A percentile compares a stretch with the other conserved stretches of the same genome.
phyloP scores from a whole-genome alignment of 2,329 filamentous ascomycete genomes.

The Chaetomium globosum region DNA sequence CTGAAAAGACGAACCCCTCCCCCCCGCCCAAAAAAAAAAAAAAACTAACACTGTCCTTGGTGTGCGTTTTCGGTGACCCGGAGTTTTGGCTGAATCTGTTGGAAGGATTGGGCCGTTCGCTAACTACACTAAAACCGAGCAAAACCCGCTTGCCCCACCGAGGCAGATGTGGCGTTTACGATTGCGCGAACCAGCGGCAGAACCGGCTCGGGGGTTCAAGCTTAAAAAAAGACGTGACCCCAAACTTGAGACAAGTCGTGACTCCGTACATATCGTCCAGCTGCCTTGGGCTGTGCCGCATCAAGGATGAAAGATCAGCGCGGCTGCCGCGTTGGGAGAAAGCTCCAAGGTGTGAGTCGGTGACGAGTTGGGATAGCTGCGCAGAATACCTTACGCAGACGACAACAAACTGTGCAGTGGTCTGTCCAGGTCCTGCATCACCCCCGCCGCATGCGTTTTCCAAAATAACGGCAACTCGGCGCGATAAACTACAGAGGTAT shows the following conservation, averaged over 20 bases:
- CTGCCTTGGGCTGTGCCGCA: conserved; percentile 8
- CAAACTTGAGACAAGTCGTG: conserved; percentile 10
- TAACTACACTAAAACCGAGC: conserved; percentile 33
- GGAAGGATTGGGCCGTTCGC: conserved; percentile 20
- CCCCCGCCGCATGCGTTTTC: not conserved
- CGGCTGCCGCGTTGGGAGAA: conserved; percentile 4
- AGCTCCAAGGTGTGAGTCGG: conserved; percentile 13
- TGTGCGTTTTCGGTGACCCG: not conserved
- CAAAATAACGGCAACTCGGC: not conserved
- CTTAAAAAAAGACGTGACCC: conserved; percentile 17
- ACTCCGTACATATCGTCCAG: not conserved
- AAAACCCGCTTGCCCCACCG: conserved; percentile 28
- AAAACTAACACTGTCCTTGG: conserved; percentile 3
- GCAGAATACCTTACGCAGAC: not conserved
- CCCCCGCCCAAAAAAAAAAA: too few relatives aligned
- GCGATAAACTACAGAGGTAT: not conserved
- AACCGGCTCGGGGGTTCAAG: conserved; percentile 23
- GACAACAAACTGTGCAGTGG: not conserved
- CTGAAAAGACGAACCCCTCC: not conserved
- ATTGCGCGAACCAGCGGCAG: conserved; percentile 28
- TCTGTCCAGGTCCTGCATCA: not conserved
- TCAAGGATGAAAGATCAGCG: conserved; percentile 21
- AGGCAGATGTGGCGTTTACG: conserved; percentile 32
- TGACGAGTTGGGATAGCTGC: conserved; percentile 15
- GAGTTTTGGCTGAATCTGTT: conserved; percentile 31